Percentiles rank a stretch among this genome's conserved stretches.
phyloP scores from a whole-genome alignment of 768 basidiomycete species.

The Cubamyces lactineus region DNA sequence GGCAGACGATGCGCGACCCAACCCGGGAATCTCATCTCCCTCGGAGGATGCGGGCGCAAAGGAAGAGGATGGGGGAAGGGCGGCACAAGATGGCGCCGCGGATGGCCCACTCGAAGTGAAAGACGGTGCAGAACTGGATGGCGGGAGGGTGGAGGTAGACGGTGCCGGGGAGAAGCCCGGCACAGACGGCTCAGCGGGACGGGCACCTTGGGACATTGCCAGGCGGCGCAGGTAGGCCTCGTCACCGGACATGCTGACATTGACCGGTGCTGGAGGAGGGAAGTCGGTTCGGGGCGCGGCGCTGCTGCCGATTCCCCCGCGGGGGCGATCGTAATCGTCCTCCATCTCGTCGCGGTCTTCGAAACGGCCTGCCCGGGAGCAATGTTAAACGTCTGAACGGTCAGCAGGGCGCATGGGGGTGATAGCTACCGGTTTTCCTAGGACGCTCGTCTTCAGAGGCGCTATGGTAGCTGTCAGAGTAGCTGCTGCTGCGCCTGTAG shows the following conservation, averaged over 20 bases:
- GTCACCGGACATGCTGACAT: conserved; percentile 65
- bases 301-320: conserved; percentile 31
- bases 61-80: conserved; percentile 11
- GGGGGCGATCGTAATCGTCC: conserved; percentile 49
- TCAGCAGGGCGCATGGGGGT: background rate
- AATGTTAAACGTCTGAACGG: conserved; percentile 11
- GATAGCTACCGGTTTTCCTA: conserved; percentile 63
- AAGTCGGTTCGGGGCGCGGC: conserved; percentile 8
- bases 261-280: conserved; percentile 42
- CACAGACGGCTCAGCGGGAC: conserved; percentile 16
- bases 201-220: conserved; percentile 56
- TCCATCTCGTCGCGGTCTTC: conserved; percentile 55
- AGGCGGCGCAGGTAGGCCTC: conserved; percentile 78
- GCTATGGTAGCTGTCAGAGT: conserved; percentile 67
- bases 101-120: background rate
- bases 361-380: conserved; percentile 40
- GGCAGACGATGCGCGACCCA: conserved; percentile 12
- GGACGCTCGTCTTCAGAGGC: conserved; percentile 67
- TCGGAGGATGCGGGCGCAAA: conserved; percentile 13
- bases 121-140: background rate
- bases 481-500: conserved; percentile 50
- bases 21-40: conserved; percentile 23
- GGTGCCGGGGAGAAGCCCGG: conserved; percentile 1
- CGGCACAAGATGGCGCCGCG: background rate
- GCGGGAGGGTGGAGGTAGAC: background rate